Evolutionary conservation across 768 basidiomycete species (phyloP).

Genomic region (Termitomyces heimii): DNA sequence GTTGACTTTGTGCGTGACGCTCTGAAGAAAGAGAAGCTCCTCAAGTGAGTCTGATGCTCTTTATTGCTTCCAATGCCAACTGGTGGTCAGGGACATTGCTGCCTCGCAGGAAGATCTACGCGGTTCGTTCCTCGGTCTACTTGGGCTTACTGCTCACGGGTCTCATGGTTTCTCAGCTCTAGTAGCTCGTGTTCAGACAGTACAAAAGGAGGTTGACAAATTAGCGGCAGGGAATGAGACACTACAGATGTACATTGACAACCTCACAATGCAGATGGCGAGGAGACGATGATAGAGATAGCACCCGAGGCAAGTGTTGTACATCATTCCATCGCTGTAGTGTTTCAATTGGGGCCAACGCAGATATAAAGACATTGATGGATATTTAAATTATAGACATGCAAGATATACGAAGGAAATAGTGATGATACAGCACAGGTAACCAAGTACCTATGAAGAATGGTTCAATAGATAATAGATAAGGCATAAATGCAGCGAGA

Average conservation of each 20-base stretch:
- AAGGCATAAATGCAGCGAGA: neutral
- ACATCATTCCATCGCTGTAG: neutral
- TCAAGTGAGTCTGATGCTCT: conserved; percentile 51
- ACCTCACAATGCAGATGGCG: conserved; percentile 83
- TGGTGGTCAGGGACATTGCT: conserved; percentile 54
- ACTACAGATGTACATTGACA: conserved; percentile 86
- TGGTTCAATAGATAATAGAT: neutral
- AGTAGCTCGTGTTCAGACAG: conserved; percentile 55
- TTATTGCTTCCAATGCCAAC: neutral
- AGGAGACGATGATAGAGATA: conserved; percentile 49
- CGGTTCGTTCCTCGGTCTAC: conserved; percentile 36
- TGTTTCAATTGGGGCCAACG: too few relatives aligned
- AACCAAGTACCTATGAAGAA: neutral
- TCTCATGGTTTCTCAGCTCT: conserved; percentile 40
- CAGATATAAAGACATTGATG: neutral
- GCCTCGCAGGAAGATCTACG: conserved; percentile 74
- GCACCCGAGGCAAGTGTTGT: neutral
- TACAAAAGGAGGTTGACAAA: conserved; percentile 79
- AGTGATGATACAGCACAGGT: conserved; percentile 4
- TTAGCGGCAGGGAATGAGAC: conserved; percentile 74
- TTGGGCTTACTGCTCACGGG: neutral
- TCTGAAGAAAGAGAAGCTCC: conserved; percentile 66
- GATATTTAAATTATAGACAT: conserved; percentile 4
- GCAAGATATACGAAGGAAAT: neutral
- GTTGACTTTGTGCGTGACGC: conserved; percentile 73